Conservation (phyloP, 768 basidiomycete species). For the Pisolithus sp. region DNA sequence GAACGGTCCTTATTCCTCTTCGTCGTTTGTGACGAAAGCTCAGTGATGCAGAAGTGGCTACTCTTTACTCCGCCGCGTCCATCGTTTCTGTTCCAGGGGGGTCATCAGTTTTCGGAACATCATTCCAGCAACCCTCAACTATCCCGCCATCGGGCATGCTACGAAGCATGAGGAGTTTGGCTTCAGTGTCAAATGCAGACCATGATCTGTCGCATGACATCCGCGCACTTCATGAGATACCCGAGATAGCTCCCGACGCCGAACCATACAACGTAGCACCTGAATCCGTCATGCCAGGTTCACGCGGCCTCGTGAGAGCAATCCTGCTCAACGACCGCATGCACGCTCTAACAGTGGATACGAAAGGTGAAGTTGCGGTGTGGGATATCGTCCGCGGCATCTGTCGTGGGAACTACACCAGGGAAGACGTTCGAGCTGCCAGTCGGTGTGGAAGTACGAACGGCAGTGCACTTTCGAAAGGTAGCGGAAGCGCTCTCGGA, state of each 20-base stretch:
- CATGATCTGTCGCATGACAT: constrained; percentile 32
- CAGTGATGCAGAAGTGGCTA: constrained; percentile 77
- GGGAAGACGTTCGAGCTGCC: constrained; percentile 59
- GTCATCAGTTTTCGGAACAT: constrained; percentile 31
- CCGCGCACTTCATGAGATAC: constrained; percentile 51
- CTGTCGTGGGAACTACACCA: constrained; percentile 66
- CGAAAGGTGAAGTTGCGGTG: constrained; percentile 77
- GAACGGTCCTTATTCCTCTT: constrained; percentile 50
- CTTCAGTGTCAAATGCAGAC: constrained; percentile 17
- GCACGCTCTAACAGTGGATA: constrained; percentile 88
- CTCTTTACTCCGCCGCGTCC: constrained; percentile 81
- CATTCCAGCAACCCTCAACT: constrained; percentile 21
- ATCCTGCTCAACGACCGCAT: constrained; percentile 81
- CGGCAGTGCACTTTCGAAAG: constrained; percentile 28
- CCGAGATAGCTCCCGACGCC: constrained; percentile 83
- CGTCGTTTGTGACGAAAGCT: constrained; percentile 27
- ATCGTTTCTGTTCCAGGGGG: constrained; percentile 60
- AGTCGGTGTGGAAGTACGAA: constrained; percentile 43
- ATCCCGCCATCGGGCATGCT: constrained; percentile 23
- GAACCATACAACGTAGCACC: constrained; percentile 47
- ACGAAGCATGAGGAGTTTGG: constrained; percentile 12
- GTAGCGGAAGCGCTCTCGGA: constrained; percentile 26
- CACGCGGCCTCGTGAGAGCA: constrained; percentile 75
- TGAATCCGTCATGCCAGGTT: constrained; percentile 68
- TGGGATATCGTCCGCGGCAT: constrained; percentile 84